These are phyloP conservation scores for Fusarium sp. DNA, from an alignment of 2,329 filamentous ascomycete species.

Conservation along the genomic window DNA sequence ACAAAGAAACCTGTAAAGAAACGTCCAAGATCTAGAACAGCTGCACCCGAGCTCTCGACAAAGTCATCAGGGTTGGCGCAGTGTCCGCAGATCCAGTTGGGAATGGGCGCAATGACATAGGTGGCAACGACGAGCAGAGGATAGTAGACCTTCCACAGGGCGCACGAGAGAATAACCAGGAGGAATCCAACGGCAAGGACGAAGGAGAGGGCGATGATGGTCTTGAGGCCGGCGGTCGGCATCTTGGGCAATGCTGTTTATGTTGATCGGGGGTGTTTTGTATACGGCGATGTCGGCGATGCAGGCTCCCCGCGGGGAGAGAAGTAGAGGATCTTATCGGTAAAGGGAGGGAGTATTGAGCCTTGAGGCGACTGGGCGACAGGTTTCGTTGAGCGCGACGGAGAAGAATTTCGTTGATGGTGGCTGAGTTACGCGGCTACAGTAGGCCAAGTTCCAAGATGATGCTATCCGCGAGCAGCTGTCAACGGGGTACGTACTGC, in stretches of 20 bases:
- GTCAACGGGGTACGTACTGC: slow-evolving; percentile 45
- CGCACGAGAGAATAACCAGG: slow-evolving; percentile 97
- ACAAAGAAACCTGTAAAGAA: slow-evolving; percentile 97
- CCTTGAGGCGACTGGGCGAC: not conserved
- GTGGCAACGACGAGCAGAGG: slow-evolving; percentile 95
- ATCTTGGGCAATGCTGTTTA: slow-evolving; percentile 57
- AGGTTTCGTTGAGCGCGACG: slow-evolving; percentile 1
- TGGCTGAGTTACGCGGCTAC: slow-evolving; percentile 41
- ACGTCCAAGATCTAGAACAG: slow-evolving; percentile 90
- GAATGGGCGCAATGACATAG: slow-evolving; percentile 91
- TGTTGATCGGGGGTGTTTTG: not conserved
- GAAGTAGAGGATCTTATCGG: not conserved
- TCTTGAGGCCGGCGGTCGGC: slow-evolving; percentile 92
- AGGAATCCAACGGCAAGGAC: slow-evolving; percentile 99
- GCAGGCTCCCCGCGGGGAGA: slow-evolving; percentile 27
- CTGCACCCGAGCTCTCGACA: slow-evolving; percentile 84
- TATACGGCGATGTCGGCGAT: slow-evolving; percentile 26
- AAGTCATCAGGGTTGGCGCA: slow-evolving; percentile 96
- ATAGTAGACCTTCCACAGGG: slow-evolving; percentile 94
- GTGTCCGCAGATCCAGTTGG: slow-evolving; percentile 94
- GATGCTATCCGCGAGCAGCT: slow-evolving; percentile 44
- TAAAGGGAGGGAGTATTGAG: not conserved
- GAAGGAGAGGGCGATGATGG: slow-evolving; percentile 98
- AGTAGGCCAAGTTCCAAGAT: slow-evolving; percentile 33
- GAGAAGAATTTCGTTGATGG: slow-evolving; percentile 23